Evolutionary conservation across 345 rosid species (phyloP), one percentile per base, ranked within the genome.

Genomic region (Gynandropsis gynandra): DNA sequence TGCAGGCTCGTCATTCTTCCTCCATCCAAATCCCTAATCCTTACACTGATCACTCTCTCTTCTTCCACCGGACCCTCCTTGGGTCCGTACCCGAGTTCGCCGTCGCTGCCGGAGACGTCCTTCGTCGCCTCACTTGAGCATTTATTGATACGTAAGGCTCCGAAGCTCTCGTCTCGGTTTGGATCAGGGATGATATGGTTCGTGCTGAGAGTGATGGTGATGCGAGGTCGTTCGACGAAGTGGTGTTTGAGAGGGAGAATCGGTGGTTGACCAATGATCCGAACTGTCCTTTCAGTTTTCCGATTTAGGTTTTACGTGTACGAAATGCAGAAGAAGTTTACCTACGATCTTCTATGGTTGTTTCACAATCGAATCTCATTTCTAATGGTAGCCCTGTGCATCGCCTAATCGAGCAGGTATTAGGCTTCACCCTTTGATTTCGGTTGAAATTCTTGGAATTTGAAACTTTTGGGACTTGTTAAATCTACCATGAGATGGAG

Each of bases 301-400:
- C 89, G 41, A 49, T 92, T 39, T 74, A 84, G 70, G 94, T n/a
- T 87, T 66, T 85, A 87, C 52, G 90, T 87, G 1, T 92, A 92
- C 61, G 78, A 80, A 36, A 92, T 87, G 98, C 98, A 95, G 29
- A 63, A 49, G 18, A 87, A 81, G 72, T 87, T 92, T 71, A 92
- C 95, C 14, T 72, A 75, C 34, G 95, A 92, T 71, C 74, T 92
- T 62, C 90, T 92, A 35, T 60, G 71, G 80, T 65, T 87, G 50
- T 87, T 87, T 67, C 58, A 69, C 50, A 76, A 77, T 75, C 67
- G 15, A 87, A 87, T 78, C 82, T 89, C 57, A 87, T 97, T 27
- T 87, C 95, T 59, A 92, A 92, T 46, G 98, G 97, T 35, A 92
- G 98, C 67, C 98, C 95, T 52, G 94, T 92, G 47, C 97, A 92